These are phyloP conservation scores for Gynochthodes officinalis DNA, from an alignment of 257 asterid species.

Conservation along the genomic window DNA sequence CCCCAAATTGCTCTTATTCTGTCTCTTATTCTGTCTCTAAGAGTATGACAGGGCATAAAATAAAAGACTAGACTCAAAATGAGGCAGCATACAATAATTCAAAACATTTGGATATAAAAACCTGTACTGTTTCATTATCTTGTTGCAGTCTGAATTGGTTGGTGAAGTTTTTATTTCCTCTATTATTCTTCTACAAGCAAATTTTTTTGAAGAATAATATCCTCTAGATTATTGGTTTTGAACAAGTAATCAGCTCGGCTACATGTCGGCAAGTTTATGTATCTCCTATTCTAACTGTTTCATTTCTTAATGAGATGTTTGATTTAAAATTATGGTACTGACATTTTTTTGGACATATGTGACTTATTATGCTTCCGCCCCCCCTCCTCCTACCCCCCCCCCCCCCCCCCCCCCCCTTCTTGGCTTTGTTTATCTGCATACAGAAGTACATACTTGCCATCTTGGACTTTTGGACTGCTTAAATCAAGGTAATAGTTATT, in stretches of 20 bases:
- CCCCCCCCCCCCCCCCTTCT: no score
- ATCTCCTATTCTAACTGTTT: background rate
- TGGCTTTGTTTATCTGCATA: conserved; percentile 33
- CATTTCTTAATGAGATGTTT: background rate
- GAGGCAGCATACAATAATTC: no score
- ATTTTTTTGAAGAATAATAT: background rate
- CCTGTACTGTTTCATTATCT: no score
- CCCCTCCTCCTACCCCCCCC: no score
- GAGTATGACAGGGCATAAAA: background rate
- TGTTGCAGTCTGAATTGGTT: no score
- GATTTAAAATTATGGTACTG: background rate
- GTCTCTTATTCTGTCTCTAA: background rate
- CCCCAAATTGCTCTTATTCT: background rate
- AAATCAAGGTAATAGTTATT: conserved; percentile 43
- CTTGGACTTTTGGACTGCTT: conserved; percentile 58
- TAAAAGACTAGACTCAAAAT: background rate
- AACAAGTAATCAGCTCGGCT: background rate
- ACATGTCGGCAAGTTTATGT: background rate
- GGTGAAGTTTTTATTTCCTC: no score
- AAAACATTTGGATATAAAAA: no score
- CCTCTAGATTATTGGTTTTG: background rate
- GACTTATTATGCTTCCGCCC: conserved; percentile 15
- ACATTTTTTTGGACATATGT: conserved; percentile 11
- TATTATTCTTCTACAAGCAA: no score
- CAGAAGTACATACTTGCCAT: conserved; percentile 82